Evolutionary conservation across 352 stramenopile species (phyloP), one percentile per base, ranked within the genome.

Genomic region (Globisporangium parvum): DNA sequence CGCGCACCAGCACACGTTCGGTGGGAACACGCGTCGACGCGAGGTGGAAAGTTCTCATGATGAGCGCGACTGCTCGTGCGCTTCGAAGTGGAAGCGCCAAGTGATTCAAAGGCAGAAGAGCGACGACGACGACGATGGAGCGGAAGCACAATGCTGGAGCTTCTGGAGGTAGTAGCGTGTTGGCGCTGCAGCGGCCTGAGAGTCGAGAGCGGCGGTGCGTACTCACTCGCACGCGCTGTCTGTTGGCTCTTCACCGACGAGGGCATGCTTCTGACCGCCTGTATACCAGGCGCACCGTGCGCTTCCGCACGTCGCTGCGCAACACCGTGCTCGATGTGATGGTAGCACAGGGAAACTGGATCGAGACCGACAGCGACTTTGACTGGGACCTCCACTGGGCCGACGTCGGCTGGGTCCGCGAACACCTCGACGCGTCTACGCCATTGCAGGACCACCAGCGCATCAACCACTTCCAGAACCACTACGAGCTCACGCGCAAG

Each of bases 391-490:
- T 95, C 11, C 79, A 94, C 52, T 96, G 84, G 87, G 73, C 84
- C 1, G 85, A 95, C 55, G 67, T 91, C 4, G 76, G 78, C 15
- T 96, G 87, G 88, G 62, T 96, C 17, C 80, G 85, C 12, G 81
- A 93, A 57, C 70, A 87, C 59, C 64, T 88, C 53, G 75, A 88
- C 54, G 70, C 70, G 49, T 82, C 79, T 52, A 85, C 69, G 42
- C 75, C 78, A 40, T 60, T 85, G 57, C 69, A 85, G 51, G 77
- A 87, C 53, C 71, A 86, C 42, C 77, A 77, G 73, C 67, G 82
- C 12, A 71, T 97, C 26, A 97, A 96, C 72, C 91, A 97, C 59
- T 97, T 97, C 66, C 84, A 90, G 50, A 97, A 97, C 67, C 87
- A 96, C 64, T 96, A 96, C 55, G 91, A 97, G 63, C 80, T 97